phyloP scores from a whole-genome alignment of 2,329 filamentous ascomycete genomes.

The Pseudocercospora fuligena region DNA sequence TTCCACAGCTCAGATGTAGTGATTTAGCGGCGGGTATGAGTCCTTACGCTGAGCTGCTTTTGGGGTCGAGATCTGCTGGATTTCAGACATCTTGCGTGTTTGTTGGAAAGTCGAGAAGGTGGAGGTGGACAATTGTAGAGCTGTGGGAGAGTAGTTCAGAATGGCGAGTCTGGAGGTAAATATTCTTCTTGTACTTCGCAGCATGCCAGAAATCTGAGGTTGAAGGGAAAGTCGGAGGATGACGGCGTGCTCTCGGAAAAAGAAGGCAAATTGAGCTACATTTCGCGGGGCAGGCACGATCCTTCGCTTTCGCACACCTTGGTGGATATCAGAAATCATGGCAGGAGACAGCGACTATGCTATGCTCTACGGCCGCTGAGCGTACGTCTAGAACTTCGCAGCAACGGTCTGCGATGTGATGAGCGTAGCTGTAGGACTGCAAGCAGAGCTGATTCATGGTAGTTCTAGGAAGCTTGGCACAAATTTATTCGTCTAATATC shows the following conservation, averaged over 20 bases:
- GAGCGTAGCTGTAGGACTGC: too few species aligned
- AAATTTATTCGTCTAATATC: too few species aligned
- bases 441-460: too few species aligned
- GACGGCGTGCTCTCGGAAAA: slow-evolving; percentile 3
- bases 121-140: background rate
- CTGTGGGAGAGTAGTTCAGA: background rate
- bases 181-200: background rate
- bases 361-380: too few species aligned
- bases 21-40: background rate
- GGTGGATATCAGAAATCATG: too few species aligned
- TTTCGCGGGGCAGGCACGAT: background rate
- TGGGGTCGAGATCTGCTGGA: slow-evolving; percentile 49
- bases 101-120: background rate
- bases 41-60: slow-evolving; percentile 50
- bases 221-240: background rate
- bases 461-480: too few species aligned
- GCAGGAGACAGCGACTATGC: too few species aligned
- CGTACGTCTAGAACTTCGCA: too few species aligned
- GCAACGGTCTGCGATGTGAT: too few species aligned
- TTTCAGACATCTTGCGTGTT: slow-evolving; percentile 46
- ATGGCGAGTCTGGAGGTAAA: background rate
- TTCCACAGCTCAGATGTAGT: background rate
- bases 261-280: background rate
- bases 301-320: too few species aligned
- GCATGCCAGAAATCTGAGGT: slow-evolving; percentile 2